phyloP scores from a whole-genome alignment of 768 basidiomycete genomes.

The Calocybe cyanea region DNA sequence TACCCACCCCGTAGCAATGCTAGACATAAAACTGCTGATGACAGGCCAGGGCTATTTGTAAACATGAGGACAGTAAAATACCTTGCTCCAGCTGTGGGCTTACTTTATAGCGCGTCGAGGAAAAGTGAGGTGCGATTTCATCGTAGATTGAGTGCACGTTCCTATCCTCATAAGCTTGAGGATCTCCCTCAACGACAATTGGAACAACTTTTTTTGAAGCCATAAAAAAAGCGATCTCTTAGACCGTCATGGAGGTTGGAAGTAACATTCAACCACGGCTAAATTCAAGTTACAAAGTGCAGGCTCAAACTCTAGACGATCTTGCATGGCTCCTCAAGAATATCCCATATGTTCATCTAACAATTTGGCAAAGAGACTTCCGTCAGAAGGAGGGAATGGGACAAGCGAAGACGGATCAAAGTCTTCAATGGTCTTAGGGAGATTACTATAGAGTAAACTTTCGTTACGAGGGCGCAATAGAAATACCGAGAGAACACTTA shows the following conservation, averaged over 20 bases:
- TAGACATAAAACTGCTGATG: conserved; percentile 68
- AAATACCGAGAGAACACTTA: conserved; percentile 32
- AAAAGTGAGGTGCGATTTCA: conserved; percentile 82
- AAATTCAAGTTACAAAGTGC: background rate
- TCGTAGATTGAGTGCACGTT: conserved; percentile 87
- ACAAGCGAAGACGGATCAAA: conserved; percentile 43
- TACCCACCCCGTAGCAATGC: conserved; percentile 70
- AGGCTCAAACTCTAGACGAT: too few species aligned
- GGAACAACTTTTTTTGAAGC: conserved; percentile 30
- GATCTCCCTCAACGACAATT: conserved; percentile 43
- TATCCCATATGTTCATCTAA: conserved; percentile 83
- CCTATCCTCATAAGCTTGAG: conserved; percentile 58
- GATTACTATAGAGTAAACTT: conserved; percentile 32
- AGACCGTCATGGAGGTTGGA: conserved; percentile 13
- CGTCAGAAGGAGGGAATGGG: conserved; percentile 68
- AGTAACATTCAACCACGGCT: background rate
- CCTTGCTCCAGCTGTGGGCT: conserved; percentile 8
- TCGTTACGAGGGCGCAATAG: background rate
- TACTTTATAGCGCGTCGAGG: conserved; percentile 86
- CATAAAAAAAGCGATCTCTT: conserved; percentile 6
- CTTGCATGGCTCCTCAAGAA: conserved; percentile 16
- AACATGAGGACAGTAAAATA: conserved; percentile 5
- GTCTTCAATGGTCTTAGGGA: conserved; percentile 49
- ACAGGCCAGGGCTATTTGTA: conserved; percentile 80
- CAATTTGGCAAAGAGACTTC: conserved; percentile 59